Evolutionary conservation across 192 early-diverging fungal genomes (phyloP), one percentile per base, ranked within the genome.

Genomic region (Funneliformis geosporum): DNA sequence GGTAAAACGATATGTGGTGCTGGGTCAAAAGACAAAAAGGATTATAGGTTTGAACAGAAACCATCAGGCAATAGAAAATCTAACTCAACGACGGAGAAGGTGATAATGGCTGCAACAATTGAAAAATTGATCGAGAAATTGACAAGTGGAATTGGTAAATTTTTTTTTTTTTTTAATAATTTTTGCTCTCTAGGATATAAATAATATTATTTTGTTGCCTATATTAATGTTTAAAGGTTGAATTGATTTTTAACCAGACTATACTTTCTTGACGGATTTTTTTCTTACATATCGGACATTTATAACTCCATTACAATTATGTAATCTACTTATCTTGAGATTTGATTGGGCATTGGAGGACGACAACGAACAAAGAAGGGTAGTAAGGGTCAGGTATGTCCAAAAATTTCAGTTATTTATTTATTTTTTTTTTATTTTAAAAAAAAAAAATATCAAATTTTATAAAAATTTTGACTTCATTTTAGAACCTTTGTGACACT

Each of bases 221-320:
- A 4, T 25, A 33, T 40, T 69, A 42, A 18, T 69, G 9, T 40
- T 42, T 21, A 4, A n/a, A 21, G n/a, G 12, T 44, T n/a, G 42
- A 42, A 42, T 18, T n/a, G 42, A 9, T 16, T 10, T 40, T 7
- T n/a, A 43, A 42, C 12, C 75, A 87, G 90, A 91, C 60, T 89
- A 91, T 79, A 84, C 83, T 7, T 89, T 90, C 43, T 80, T 91
- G 73, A 89, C 90, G 28, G 90, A 91, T 69, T 91, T 91, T 66
- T 91, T 91, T 78, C 79, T 91, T 40, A 89, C 87, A 38, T 91
- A 87, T 46, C 87, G 90, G 25, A 81, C 83, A n/a, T 91, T 91
- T 60, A 87, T 91, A 44, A 79, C 87, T 3, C 87, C 90, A 14
- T 60, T 85, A 14, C 83, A 88, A 27, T 76, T 91, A 21, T 86